Conservation (phyloP, 1,139 yeast species). For the Pneumocystis wakefieldiae region DNA sequence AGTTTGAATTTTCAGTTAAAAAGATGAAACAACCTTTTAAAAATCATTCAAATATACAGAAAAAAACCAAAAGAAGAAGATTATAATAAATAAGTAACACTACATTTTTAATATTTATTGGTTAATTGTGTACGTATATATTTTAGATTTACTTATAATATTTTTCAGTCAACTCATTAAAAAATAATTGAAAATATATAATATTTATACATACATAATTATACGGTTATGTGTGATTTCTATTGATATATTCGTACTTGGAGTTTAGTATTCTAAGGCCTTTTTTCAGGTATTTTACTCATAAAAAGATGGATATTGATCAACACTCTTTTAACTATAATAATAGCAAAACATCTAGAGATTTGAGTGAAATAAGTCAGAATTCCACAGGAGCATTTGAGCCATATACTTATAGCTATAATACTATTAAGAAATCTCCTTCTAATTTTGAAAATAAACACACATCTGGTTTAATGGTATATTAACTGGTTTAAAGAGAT, state of each 20-base stretch:
- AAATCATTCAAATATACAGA: background rate
- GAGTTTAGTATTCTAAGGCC: background rate
- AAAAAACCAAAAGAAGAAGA: background rate
- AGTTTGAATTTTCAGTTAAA: conserved; percentile 44
- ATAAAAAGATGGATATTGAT: background rate
- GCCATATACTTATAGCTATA: background rate
- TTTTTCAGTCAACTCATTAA: background rate
- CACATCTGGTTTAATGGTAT: background rate
- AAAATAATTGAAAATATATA: background rate
- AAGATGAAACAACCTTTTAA: conserved; percentile 31
- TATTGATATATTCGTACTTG: background rate
- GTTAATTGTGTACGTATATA: background rate
- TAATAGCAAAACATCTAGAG: background rate
- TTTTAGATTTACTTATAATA: background rate
- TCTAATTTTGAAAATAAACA: background rate
- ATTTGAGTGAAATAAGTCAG: background rate
- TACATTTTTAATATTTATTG: background rate
- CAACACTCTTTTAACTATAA: background rate
- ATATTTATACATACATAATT: background rate
- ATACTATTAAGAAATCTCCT: background rate
- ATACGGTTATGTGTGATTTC: background rate
- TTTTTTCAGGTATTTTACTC: background rate
- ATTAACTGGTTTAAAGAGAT: background rate
- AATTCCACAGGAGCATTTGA: background rate
- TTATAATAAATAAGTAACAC: background rate